Evolutionary conservation across 176 grass and related monocot genomes (phyloP), one percentile per base, ranked within the genome.

Genomic region (Musa schizocarpa): DNA sequence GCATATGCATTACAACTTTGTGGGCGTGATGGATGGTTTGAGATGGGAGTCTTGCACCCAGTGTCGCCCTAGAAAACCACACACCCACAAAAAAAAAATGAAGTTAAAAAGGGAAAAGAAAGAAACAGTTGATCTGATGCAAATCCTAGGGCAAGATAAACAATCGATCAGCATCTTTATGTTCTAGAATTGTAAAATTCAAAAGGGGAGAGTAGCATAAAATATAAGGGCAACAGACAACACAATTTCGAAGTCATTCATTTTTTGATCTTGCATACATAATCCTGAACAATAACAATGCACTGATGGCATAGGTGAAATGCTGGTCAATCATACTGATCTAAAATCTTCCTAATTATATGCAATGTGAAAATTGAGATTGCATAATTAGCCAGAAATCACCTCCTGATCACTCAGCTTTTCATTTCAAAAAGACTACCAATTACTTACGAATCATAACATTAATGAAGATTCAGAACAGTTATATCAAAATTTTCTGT

Each of bases 1-100:
- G 81, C 74, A 87, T 85, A 86, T 82, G 89, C 80, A 85, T 88
- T 96, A 50, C 79, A 85, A 81, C 89, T 92, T 58, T 79, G 65
- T 63, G 87, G 65, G 63, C 79, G 93, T 81, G 87, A 87, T 29
- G 87, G 79, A 49, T 89, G 84, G 55, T 83, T 89, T 78, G 80
- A 85, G 71, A 55, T 58, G 77, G 92, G 87, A 69, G 87, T 89
- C 82, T 69, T 77, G 55, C 27, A 81, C 19, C 79, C 87, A 83
- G 86, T 56, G 34, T 88, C 87, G 9, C 90, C 89, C 93, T 96
- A 73, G 88, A 88, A 63, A 81, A 81, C 4, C 4, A 34, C 63
- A 65, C 9, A 26, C 61, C 26, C 26, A 12, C 63, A 11, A 43
- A 6, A 43, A 43, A 43, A 43, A 65, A 25, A 65, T 16, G n/a